phyloP scores from a whole-genome alignment of 164 flowering plant species.

The Magnolia kwangsiensis region DNA sequence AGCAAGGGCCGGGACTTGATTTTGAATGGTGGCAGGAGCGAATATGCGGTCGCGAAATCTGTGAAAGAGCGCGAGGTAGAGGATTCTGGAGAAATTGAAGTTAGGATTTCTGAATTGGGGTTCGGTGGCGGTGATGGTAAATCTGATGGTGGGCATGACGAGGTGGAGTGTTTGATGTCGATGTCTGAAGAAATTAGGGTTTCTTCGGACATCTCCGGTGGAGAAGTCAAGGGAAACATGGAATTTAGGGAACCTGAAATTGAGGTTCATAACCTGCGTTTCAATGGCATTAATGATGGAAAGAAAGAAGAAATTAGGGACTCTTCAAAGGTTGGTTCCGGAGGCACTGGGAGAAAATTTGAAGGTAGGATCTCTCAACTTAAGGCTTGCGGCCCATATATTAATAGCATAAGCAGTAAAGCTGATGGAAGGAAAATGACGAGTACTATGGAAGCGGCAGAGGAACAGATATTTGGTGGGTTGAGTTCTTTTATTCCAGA shows the following conservation, averaged over 20 bases:
- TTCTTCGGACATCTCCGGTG: not conserved
- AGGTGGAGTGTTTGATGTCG: not conserved
- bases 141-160: not conserved
- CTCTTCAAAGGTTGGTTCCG: not conserved
- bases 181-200: constrained; percentile 2
- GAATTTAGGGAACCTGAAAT: not conserved
- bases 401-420: not conserved
- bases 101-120: not conserved
- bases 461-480: not conserved
- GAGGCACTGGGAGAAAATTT: not conserved
- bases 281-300: not conserved
- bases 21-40: not conserved
- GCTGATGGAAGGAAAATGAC: not conserved
- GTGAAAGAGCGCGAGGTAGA: not conserved
- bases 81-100: not conserved
- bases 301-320: not conserved
- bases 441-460: not conserved
- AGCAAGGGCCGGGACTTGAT: not conserved
- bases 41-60: not conserved
- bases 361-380: constrained; percentile 7
- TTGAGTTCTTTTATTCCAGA: constrained; percentile 1
- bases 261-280: not conserved
- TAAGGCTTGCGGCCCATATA: not conserved
- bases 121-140: not conserved
- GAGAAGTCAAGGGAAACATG: not conserved